Evolutionary conservation across 2,329 filamentous ascomycete genomes (phyloP), one percentile per base, ranked within the genome.

Genomic region (Nannizziopsis arthrosporioides): DNA sequence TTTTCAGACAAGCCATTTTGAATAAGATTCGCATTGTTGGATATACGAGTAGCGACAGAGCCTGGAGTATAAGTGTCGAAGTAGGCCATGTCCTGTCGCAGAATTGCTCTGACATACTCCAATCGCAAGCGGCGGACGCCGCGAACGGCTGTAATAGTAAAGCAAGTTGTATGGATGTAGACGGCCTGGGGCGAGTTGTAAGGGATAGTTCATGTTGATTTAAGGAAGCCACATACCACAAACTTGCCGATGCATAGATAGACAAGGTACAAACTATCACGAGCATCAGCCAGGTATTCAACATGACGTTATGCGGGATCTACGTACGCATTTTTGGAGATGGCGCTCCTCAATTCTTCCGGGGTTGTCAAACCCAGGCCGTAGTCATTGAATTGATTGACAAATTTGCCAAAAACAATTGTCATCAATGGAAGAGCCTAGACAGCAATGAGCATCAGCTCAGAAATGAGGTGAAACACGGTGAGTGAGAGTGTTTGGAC

Each of bases 221-320:
- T n/a, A 6, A 22, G 14, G n/a, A 14, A 14, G 9, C 30, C 19
- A 52, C 51, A 35, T 38, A 52, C 51, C 19, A 22, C 10, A 30
- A 51, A 47, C 42, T 81, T 78, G 11, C 68, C 82, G 36, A 87
- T 63, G 61, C 87, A 88, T 5, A 88, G 68, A 48, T 78, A 78
- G 47, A 87, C 75, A 57, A 87, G 79, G 62, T 81, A 85, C 0
- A 88, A 66, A 5, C 51, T 52, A 39, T 2, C n/a, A 18, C 10
- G 12, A 31, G 31, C 9, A n/a, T 42, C 14, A 47, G 40, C 19
- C 8, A 30, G 14, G 4, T 15, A 5, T 14, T n/a, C 10, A 31
- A 3, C 6, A 27, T n/a, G 41, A 7, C 4, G 5, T 10, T 39
- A n/a, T 10, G 10, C 4, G 30, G 9, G 19, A 32, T 32, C 14